Evolutionary conservation across 805 yeast species (phyloP), one percentile per base, ranked within the genome.

Genomic region (Barnettozyma californica): DNA sequence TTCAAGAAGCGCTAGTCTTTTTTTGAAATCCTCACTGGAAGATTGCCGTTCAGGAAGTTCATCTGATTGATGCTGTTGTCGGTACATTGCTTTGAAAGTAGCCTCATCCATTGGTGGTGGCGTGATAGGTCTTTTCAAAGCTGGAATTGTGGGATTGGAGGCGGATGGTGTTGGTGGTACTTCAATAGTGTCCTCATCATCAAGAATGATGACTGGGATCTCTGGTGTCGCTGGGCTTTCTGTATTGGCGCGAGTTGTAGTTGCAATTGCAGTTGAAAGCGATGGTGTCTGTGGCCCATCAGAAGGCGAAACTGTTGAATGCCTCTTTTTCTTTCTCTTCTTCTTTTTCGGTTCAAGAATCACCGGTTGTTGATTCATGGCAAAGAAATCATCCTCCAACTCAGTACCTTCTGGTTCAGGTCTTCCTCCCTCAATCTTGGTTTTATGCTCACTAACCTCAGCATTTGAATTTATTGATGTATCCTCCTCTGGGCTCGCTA

Each of bases 381-480:
- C 53, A 44, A 61, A 61, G 49, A 61, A 61, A 45, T 61, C 65
- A 45, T 61, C 63, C 18, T 60, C 63, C 1, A 59, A 11, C 27
- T 45, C 41, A 18, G 35, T 14, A 9, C 20, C 36, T 13, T 45
- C 31, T 9, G 29, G 35, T 2, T 37, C 33, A 29, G 6, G 7
- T 29, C n/a, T 11, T 35, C 26, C 34, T 35, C 26, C 34, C 18
- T 40, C 34, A 4, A 9, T 13, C 21, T 40, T 25, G 23, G 14
- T 29, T 29, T 16, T n/a, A n/a, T 16, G 11, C 8, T 11, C 16
- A 29, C 7, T 9, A n/a, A 2, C 23, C 35, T 26, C 25, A 3
- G 43, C 3, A 9, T 40, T 23, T 34, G 20, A 21, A 27, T 13
- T 11, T 11, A 4, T n/a, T 40, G 33, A 6, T 40, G 34, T 25